Evolutionary conservation across 2,329 filamentous ascomycete genomes (phyloP), one percentile per base, ranked within the genome.

Genomic region (Fusarium transvaalense): DNA sequence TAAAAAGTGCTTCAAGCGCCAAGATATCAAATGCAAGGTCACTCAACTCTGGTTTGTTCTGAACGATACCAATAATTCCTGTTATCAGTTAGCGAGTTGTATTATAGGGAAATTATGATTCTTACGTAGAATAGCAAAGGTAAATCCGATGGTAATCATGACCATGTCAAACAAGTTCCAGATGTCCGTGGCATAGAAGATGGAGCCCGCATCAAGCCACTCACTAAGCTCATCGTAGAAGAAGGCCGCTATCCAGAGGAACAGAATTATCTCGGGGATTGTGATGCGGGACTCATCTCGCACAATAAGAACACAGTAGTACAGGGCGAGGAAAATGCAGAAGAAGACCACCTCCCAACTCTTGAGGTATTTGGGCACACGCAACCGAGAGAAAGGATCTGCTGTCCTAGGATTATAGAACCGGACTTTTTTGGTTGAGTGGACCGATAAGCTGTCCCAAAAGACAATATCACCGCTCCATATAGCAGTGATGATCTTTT

Each of bases 391-490:
- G 77, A 92, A 94, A 3, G 90, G 90, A 74, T 95, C 92, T 29
- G 89, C 84, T 15, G 85, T 87, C 66, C 81, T 83, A 25, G 81
- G 81, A 75, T 92, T 92, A 79, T 96, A 97, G 68, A 92, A 88
- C 23, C 91, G 89, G 2, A 93, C 90, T 73, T 89, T 88, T 79
- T 97, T 97, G 59, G 85, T 86, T 0, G 92, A 89, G 73, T 91
- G 83, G 10, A 92, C 86, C 10, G 88, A 90, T n/a, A 97, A 82
- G 8, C 84, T 88, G 63, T 94, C 91, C 93, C 93, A 97, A 77
- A 97, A 96, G 37, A 94, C 87, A 63, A 97, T 93, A 69, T 94
- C 90, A 45, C 93, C 93, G 66, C 90, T 89, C 93, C 93, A 97
- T 55, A 97, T 92, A 48, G 91, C 91, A 45, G 91, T 91, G 65